These are phyloP conservation scores for Penicillium verrucosum DNA, from an alignment of 2,329 filamentous ascomycete species.

Conservation along the genomic window DNA sequence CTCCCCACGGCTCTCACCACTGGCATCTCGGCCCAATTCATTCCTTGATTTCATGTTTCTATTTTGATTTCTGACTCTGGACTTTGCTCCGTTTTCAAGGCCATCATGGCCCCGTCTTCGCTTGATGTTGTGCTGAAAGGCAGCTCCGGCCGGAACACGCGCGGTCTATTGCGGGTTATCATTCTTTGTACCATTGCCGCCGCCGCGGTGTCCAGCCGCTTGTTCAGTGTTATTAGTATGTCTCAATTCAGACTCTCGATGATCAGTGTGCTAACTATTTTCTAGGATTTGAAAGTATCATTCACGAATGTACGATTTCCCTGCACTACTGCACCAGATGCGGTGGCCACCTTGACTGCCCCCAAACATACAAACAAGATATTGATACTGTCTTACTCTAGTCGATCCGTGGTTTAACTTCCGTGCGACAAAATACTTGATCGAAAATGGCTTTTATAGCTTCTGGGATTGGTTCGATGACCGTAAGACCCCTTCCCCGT, in stretches of 20 bases:
- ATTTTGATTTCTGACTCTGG: slow-evolving; percentile 24
- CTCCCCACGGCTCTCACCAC: slow-evolving; percentile 21
- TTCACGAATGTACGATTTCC: slow-evolving; percentile 86
- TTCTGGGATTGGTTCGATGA: slow-evolving; percentile 99
- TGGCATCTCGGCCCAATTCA: slow-evolving; percentile 21
- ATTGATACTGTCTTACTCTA: slow-evolving; percentile 44
- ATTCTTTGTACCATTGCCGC: slow-evolving; percentile 90
- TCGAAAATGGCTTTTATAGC: slow-evolving; percentile 94
- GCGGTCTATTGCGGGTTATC: slow-evolving; percentile 79
- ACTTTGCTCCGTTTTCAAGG: slow-evolving; percentile 33
- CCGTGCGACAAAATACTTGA: slow-evolving; percentile 94
- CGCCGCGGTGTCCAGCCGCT: slow-evolving; percentile 84
- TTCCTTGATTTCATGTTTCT: slow-evolving; percentile 28
- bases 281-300: slow-evolving; percentile 94
- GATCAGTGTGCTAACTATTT: slow-evolving; percentile 15
- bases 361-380: slow-evolving; percentile 14
- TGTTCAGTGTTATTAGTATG: slow-evolving; percentile 98
- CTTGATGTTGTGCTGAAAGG: slow-evolving; percentile 67
- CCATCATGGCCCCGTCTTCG: slow-evolving; percentile 46
- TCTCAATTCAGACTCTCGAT: slow-evolving; percentile 23
- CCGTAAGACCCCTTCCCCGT: slow-evolving; percentile 53
- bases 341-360: slow-evolving; percentile 8
- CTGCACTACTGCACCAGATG: slow-evolving; percentile 2
- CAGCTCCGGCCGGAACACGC: slow-evolving; percentile 74
- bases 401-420: slow-evolving; percentile 99